Conservation (phyloP, 225 moss, liverwort and hornwort genomes). For the Pseudoscleropodium purum region DNA sequence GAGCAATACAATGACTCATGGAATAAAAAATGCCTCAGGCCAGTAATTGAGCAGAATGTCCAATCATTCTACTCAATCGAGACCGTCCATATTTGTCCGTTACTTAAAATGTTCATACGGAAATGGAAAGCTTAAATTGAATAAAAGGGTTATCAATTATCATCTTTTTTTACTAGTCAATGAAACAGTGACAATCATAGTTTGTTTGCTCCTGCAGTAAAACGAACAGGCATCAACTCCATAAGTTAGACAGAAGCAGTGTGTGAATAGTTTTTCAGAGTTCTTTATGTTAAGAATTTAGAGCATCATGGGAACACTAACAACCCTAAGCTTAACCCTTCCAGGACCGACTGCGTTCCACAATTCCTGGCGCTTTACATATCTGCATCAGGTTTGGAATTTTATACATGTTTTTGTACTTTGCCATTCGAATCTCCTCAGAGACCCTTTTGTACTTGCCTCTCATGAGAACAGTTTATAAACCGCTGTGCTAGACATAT, state of each 20-base stretch:
- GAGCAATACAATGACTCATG: neutral
- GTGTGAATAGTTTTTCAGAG: neutral
- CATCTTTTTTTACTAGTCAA: neutral
- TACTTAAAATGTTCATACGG: too few species aligned
- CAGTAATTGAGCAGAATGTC: neutral
- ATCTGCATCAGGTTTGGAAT: neutral
- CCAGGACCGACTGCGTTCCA: neutral
- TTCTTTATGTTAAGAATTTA: neutral
- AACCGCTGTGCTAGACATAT: too few species aligned
- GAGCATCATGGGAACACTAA: neutral
- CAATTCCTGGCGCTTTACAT: neutral
- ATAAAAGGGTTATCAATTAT: neutral
- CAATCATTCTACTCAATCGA: neutral
- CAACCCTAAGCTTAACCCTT: neutral
- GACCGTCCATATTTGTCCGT: neutral
- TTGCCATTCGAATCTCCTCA: neutral
- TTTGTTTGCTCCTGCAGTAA: neutral
- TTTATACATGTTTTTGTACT: too few species aligned
- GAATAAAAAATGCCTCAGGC: rapidly evolving
- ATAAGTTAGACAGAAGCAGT: too few species aligned
- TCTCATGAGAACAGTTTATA: rapidly evolving
- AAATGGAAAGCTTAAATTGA: neutral
- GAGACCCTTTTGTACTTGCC: too few species aligned
- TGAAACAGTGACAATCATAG: too few species aligned
- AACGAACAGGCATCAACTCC: neutral